Conservation (phyloP, 202 grass and related monocot genomes). For the Tripidium arundinaceum region DNA sequence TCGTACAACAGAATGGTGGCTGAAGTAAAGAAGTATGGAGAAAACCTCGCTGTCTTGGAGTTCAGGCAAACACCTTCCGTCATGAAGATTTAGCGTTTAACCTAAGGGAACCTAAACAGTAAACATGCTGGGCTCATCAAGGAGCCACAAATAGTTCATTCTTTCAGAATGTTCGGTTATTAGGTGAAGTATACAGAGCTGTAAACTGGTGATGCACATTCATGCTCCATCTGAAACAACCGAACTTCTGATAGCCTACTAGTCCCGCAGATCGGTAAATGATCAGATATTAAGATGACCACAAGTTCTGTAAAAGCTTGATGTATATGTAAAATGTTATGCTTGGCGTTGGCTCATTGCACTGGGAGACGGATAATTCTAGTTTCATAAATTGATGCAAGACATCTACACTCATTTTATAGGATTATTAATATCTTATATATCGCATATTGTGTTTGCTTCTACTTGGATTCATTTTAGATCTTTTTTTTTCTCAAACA, state of each 20-base stretch:
- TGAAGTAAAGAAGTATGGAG: background rate
- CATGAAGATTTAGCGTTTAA: constrained; percentile 7
- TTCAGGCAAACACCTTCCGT: background rate
- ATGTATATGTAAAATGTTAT: background rate
- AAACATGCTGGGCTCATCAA: background rate
- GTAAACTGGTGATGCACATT: background rate
- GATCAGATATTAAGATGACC: background rate
- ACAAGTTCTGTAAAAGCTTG: background rate
- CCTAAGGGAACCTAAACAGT: background rate
- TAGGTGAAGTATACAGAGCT: background rate
- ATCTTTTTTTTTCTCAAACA: background rate
- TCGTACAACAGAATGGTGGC: background rate
- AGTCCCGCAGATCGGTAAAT: background rate
- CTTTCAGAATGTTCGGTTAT: background rate
- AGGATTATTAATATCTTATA: background rate
- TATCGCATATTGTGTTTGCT: background rate
- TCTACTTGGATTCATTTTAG: background rate
- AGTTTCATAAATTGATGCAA: background rate
- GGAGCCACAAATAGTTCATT: background rate
- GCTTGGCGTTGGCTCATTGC: background rate
- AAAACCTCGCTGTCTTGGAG: background rate
- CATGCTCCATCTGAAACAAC: background rate
- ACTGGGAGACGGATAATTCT: background rate
- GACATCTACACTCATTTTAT: background rate
- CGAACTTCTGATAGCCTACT: background rate